A percentile compares a stretch with the other conserved stretches of the same genome.
phyloP scores from a whole-genome alignment of 192 early-diverging fungal species.

The Coemansia sp. region DNA sequence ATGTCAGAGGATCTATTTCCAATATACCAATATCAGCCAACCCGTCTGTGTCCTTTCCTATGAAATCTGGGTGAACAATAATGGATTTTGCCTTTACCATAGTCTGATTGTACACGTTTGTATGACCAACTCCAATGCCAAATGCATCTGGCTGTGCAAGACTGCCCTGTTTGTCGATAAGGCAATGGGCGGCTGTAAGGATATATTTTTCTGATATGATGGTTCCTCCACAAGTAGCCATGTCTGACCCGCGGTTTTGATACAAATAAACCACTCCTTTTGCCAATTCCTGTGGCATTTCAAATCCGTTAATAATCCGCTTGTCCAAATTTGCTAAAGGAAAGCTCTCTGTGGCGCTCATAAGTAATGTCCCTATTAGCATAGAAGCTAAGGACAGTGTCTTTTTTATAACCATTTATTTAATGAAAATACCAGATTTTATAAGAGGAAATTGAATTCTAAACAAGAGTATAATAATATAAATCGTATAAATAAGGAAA shows the following conservation, averaged over 20 bases:
- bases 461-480: no score
- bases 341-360: neutral
- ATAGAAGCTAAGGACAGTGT: neutral
- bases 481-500: no score
- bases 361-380: neutral
- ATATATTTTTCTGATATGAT: constrained; percentile 5
- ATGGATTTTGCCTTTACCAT: neutral
- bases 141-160: neutral
- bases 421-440: no score
- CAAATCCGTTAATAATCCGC: constrained; percentile 6
- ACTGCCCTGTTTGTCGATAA: constrained; percentile 4
- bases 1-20: neutral
- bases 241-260: neutral
- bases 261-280: neutral
- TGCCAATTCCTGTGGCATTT: neutral
- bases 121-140: neutral
- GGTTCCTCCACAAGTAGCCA: constrained; percentile 12
- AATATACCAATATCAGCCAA: constrained; percentile 17
- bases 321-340: neutral
- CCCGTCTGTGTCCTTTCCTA: neutral
- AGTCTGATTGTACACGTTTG: neutral
- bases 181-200: constrained; percentile 16
- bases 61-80: neutral
- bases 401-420: neutral
- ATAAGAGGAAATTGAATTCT: no score